Evolutionary conservation across 179 eudicot species (phyloP), one percentile per base, ranked within the genome.

Genomic region (Spergularia azorica): DNA sequence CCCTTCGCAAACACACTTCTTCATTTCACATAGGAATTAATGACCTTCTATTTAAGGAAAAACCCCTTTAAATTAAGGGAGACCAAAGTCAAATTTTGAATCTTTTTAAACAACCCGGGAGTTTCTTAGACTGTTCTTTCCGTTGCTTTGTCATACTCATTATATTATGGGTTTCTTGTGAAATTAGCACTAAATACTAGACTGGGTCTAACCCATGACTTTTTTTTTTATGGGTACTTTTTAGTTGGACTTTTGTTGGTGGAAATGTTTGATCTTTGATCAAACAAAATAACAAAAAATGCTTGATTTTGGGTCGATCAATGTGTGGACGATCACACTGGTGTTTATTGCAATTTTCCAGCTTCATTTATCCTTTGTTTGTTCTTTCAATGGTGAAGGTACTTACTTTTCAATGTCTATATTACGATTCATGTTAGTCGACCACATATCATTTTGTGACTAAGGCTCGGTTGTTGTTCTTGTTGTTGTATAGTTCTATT

Each of bases 331-430:
- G 17, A 58, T 78, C 51, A 78, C 70, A 63, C 56, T 75, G 80
- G 74, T 84, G 39, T 78, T 83, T 18, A 17, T 79, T 72, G 80
- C 76, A 58, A 72, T 81, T 79, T 41, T 85, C 43, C 84, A 18
- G 70, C 84, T 69, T 32, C 76, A 82, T 78, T 77, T 72, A 52
- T 68, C 71, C 61, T 81, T 80, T 67, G 83, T 83, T 72, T 86
- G 71, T 66, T 84, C 91, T 71, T 87, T 94, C 64, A 89, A 90
- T 81, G 84, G 87, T 80, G 94, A 94, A 89, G 97, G 98, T 94
- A 83, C 50, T 18, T 57, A 54, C 11, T 64, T 73, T 63, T 48
- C 5, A 2, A 36, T 9, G 15, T 18, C 66, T 65, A 17, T 72
- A 17, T 52, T 9, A 12, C 61, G 46, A 1, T 73, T 13, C 13